Base-by-base conservation (phyloP, 345 rosid genomes). In the Citrus sinensis region DNA sequence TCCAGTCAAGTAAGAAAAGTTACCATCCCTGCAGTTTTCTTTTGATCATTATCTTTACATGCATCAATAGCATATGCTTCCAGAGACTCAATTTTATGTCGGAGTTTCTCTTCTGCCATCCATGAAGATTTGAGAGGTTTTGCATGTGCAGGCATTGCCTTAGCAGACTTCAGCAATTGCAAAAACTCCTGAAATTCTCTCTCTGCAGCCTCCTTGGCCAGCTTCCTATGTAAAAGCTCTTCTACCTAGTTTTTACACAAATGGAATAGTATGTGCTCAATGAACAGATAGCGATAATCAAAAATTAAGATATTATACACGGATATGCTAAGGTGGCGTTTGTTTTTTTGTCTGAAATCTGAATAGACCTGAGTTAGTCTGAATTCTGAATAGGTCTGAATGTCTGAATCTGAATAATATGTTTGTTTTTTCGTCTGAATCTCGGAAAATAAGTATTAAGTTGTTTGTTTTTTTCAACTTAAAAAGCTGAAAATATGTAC, bases 111-210 rank as follows among this genome's bases (percentile, higher is more conserved):
- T 74, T 92, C 93, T 65, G 69, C 68, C 80, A 86, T 70, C 99
- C 99, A 95, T 70, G 91, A 89, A 73, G 94, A 86, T 88, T 91
- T 95, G 51, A 83, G 82, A 83, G 97, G 99, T 83, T 90, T 95
- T 76, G 89, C 77, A 75, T 82, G 76, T 76, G 80, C 80, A 84
- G 95, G 92, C 83, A 83, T 85, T 73, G 82, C 80, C 87, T 90
- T 90, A 56, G 97, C 95, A 82, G 98, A 93, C 78, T 58, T 83
- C 80, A 93, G 79, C 81, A 89, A 56, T 40, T 87, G 87, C 77
- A 90, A 86, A 79, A 95, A 93, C 82, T 90, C 95, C 82, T 85
- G 77, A 80, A 92, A 93, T 86, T 93, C 95, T 80, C 82, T 87
- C 70, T 95, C 96, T 29, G 89, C 94, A 76, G 90, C 94, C 79